These are phyloP conservation scores for Venturia aucupariae DNA, from an alignment of 2,329 filamentous ascomycete species.

Conservation along the genomic window DNA sequence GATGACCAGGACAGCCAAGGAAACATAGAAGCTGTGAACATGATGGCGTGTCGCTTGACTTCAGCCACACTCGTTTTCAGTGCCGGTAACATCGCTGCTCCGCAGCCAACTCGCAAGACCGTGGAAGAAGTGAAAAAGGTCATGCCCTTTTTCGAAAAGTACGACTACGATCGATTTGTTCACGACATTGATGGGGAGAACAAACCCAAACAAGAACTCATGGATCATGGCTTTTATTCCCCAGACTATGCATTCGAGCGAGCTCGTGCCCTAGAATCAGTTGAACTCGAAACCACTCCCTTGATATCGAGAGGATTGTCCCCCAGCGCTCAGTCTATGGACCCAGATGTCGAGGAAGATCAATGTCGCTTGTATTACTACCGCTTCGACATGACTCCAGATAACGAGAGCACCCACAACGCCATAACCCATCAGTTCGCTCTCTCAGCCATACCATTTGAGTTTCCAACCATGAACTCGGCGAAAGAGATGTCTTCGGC, in stretches of 20 bases:
- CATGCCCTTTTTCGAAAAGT: constrained; percentile 40
- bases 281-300: constrained; percentile 22
- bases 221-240: constrained; percentile 19
- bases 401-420: constrained; percentile 20
- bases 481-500: constrained; percentile 47
- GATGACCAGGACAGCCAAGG: constrained; percentile 36
- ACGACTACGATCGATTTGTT: constrained; percentile 25
- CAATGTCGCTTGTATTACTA: constrained; percentile 65
- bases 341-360: constrained; percentile 45
- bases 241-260: constrained; percentile 21
- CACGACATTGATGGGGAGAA: background rate
- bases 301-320: constrained; percentile 15
- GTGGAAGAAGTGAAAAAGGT: constrained; percentile 21
- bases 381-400: constrained; percentile 41
- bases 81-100: constrained; percentile 52
- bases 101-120: constrained; percentile 29
- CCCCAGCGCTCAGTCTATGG: constrained; percentile 11
- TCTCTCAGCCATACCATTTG: constrained; percentile 55
- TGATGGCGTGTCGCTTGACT: constrained; percentile 58
- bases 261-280: constrained; percentile 19
- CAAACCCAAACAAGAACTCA: constrained; percentile 17
- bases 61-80: constrained; percentile 56
- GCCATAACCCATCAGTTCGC: constrained; percentile 54
- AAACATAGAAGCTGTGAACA: constrained; percentile 42
- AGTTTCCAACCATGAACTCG: constrained; percentile 55